Conservation (phyloP, 441 rosid species). For the Syzygium malaccense region DNA sequence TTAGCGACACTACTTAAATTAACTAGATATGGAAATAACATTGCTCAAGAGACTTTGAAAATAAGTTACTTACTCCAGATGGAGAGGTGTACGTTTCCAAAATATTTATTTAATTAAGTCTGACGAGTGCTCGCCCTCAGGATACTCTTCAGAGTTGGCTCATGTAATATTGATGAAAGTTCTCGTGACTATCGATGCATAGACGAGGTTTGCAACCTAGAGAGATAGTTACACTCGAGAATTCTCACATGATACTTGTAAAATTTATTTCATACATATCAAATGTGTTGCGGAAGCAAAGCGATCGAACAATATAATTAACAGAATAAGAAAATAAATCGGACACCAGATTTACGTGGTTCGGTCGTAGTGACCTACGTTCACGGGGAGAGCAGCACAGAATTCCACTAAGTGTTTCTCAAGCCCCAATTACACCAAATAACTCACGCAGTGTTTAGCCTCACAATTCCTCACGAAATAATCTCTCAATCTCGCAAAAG, state of each 20-base stretch:
- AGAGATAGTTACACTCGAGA: not conserved
- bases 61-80: not conserved
- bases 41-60: not conserved
- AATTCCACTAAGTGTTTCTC: too few species aligned
- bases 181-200: not conserved
- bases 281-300: too few species aligned
- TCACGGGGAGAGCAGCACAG: too few species aligned
- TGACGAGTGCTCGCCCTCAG: not conserved
- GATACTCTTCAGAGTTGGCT: too few species aligned
- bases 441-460: too few species aligned
- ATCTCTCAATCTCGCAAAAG: too few species aligned
- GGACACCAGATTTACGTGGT: too few species aligned
- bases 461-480: too few species aligned
- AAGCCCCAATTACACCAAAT: too few species aligned
- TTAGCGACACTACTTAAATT: not conserved
- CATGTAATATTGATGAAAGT: not conserved
- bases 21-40: not conserved
- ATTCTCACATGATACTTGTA: not conserved
- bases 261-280: not conserved
- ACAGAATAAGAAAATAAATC: too few species aligned
- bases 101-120: not conserved
- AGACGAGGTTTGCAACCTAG: not conserved
- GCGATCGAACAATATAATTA: too few species aligned
- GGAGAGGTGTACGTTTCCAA: not conserved
- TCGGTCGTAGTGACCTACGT: too few species aligned